A percentile compares a stretch with the other conserved stretches of the same genome.
Conservation (phyloP, 129 eudicot genomes). For the Ambrosia trifida region DNA sequence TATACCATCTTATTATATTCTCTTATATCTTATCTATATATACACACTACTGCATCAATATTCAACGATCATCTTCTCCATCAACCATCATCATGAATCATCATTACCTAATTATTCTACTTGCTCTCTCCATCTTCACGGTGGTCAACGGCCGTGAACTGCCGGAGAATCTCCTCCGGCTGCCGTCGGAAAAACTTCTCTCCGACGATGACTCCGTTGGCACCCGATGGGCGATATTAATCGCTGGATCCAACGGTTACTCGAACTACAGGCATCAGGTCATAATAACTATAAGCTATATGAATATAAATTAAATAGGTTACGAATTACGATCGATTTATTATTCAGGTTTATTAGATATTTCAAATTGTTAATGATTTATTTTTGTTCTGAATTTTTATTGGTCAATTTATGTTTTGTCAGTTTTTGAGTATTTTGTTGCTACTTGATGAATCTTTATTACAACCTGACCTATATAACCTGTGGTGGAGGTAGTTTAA, state of each 20-base stretch:
- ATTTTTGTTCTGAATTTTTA: background rate
- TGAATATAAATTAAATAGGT: background rate
- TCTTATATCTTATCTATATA: too few relatives aligned
- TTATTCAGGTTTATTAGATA: background rate
- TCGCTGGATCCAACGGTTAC: conserved; percentile 93
- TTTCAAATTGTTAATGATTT: background rate
- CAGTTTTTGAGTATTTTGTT: background rate
- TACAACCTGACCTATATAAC: too few relatives aligned
- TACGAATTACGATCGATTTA: too few relatives aligned
- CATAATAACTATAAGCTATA: background rate
- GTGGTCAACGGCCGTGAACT: conserved; percentile 31
- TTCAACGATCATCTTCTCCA: background rate
- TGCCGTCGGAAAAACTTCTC: conserved; percentile 66
- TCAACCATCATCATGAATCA: background rate
- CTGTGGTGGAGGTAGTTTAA: too few relatives aligned
- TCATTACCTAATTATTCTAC: conserved; percentile 15
- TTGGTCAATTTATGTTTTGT: background rate
- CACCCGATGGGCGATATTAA: conserved; percentile 82
- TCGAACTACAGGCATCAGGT: conserved; percentile 98
- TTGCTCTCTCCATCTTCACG: conserved; percentile 35
- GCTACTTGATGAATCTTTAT: too few relatives aligned
- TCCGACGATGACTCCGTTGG: conserved; percentile 65
- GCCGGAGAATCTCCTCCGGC: conserved; percentile 51
- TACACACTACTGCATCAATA: background rate
- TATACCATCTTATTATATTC: too few relatives aligned